These are phyloP conservation scores for Sporothrix pseudoabietina DNA, from an alignment of 2,329 filamentous ascomycete species.

Conservation along the genomic window DNA sequence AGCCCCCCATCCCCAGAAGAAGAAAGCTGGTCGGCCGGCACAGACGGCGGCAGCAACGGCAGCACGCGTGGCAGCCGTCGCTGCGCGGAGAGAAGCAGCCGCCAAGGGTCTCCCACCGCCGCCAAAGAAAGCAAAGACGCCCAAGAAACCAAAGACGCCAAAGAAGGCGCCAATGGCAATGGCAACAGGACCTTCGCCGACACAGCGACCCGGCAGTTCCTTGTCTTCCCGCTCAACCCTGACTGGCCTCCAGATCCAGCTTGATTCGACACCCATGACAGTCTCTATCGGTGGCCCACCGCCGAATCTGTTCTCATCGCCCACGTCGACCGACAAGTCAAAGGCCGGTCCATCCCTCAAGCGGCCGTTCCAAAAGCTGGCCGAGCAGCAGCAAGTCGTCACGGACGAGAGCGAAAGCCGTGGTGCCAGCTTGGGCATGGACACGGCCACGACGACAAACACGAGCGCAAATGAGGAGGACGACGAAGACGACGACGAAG, in stretches of 20 bases:
- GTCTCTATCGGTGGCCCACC: background rate
- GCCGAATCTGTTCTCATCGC: background rate
- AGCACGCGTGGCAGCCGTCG: background rate
- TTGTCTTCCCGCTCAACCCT: background rate
- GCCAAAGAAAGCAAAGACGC: background rate
- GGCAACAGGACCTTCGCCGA: too few species aligned
- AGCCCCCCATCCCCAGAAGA: background rate
- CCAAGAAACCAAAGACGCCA: background rate
- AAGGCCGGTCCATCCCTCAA: constrained; percentile 27
- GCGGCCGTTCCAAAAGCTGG: constrained; percentile 17
- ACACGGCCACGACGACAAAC: constrained; percentile 10
- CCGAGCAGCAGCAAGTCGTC: background rate
- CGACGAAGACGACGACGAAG: background rate
- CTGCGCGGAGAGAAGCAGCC: background rate
- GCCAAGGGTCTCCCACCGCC: background rate
- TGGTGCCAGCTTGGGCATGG: background rate
- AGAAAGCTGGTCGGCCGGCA: background rate
- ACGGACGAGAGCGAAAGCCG: background rate
- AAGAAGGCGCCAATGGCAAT: background rate
- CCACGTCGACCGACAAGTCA: background rate
- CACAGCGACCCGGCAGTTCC: background rate
- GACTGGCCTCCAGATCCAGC: constrained; percentile 18
- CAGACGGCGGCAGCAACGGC: constrained; percentile 7
- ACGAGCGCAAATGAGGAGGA: constrained; percentile 5
- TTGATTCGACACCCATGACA: background rate